Evolutionary conservation across 2,329 filamentous ascomycete species (phyloP), one percentile per base, ranked within the genome.

Genomic region (Venturia aucupariae): DNA sequence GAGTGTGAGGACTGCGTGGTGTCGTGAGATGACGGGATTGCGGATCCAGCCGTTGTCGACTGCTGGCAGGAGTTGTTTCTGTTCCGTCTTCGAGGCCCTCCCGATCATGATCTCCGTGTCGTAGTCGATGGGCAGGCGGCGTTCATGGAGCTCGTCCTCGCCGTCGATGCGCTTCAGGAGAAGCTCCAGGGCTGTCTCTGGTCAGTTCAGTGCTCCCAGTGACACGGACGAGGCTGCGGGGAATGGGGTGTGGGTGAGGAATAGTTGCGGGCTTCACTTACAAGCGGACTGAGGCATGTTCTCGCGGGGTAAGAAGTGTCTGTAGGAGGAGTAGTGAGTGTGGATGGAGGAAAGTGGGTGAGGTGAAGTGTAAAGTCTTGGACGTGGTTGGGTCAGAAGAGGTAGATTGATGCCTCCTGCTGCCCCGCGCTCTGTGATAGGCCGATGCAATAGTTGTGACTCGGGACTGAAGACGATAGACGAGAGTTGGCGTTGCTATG

Each of bases 1-100:
- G 51, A 68, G 68, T 2, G 70, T 72, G 44, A 79, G 68, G 62
- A 82, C 74, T 19, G 88, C 89, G 74, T 91, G 88, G 13, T 83
- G 72, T 55, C 88, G 80, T 30, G 87, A 90, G 79, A 91, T 87
- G 42, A 90, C 87, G 0, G 87, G 84, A 65, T 84, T 88, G 68
- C 90, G 83, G 65, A 90, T 88, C 80, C 81, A 90, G 19, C 80
- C 84, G 72, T 90, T 91, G 68, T 82, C 73, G 5, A 69, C 44
- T 66, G 75, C 71, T 68, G 78, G 72, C 68, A 61, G 67, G 24
- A 68, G 75, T 72, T 65, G 76, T 70, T 69, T 76, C 39, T 64
- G 65, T 63, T 74, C 71, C 48, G 78, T 74, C 48, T 75, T 80
- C 67, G 79, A 81, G 42, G 78, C 77, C 32, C 80, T 74, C 44